phyloP scores from a whole-genome alignment of 306 rosid species.

The Dryas alaskensis region DNA sequence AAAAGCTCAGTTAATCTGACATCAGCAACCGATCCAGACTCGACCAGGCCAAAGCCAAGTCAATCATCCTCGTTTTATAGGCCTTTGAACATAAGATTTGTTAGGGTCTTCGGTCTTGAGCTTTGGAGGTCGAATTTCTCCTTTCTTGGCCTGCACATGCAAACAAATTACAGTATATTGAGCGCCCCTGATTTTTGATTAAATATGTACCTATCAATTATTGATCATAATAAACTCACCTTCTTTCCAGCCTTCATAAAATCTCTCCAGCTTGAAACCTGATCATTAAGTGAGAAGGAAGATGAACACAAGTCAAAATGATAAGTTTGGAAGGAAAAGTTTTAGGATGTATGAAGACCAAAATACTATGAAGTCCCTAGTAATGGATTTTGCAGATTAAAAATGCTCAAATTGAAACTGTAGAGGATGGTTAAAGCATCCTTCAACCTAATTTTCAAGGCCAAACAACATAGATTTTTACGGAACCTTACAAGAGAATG shows the following conservation, averaged over 20 bases:
- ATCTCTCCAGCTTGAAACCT: constrained; percentile 99
- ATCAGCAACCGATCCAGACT: constrained; percentile 8
- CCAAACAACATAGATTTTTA: neutral
- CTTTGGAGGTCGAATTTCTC: constrained; percentile 94
- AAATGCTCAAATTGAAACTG: neutral
- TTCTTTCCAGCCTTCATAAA: constrained; percentile 98
- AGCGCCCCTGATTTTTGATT: neutral
- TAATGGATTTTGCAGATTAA: neutral
- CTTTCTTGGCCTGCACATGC: constrained; percentile 72
- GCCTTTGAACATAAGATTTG: constrained; percentile 96
- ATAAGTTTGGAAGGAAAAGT: neutral
- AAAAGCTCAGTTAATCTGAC: constrained; percentile 9
- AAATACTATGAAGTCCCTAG: neutral
- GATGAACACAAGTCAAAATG: neutral
- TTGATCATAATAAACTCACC: constrained; percentile 44
- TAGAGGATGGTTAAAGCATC: neutral
- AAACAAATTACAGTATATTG: constrained; percentile 2
- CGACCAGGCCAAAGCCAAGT: constrained; percentile 10
- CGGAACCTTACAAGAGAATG: neutral
- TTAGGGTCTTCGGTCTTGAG: constrained; percentile 98
- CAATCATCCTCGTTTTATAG: constrained; percentile 81
- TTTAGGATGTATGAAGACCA: neutral
- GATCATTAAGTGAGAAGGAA: constrained; percentile 26
- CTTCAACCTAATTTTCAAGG: neutral
- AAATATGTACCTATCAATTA: neutral